Percentiles rank a stretch among this genome's conserved stretches.
Evolutionary conservation across 306 rosid genomes (phyloP).

Genomic region (Casuarina cunninghamiana): DNA sequence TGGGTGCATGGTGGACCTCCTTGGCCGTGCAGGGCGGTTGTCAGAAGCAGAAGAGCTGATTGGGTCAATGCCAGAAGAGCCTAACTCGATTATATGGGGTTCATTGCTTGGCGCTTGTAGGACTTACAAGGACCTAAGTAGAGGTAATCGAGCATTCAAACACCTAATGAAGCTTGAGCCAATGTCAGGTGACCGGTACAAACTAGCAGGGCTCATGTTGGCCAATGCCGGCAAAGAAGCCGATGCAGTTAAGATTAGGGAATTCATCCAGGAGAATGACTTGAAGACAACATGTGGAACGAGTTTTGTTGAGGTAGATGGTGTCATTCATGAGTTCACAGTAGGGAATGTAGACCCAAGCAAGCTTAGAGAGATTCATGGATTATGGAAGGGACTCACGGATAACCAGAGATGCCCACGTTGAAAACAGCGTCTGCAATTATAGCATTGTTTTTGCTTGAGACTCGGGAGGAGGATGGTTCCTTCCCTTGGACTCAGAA

Average conservation of each 20-base stretch:
- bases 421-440: background rate
- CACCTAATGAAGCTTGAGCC: constrained; percentile 40
- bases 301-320: constrained; percentile 44
- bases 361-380: constrained; percentile 27
- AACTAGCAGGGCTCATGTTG: constrained; percentile 49
- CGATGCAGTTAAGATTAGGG: constrained; percentile 24
- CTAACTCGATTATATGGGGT: constrained; percentile 50
- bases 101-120: constrained; percentile 44
- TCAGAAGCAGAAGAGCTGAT: constrained; percentile 43
- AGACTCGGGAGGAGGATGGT: background rate
- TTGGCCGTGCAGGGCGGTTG: constrained; percentile 46
- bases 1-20: constrained; percentile 61
- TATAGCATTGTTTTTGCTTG: background rate
- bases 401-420: constrained; percentile 4
- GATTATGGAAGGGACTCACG: constrained; percentile 25
- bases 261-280: constrained; percentile 32
- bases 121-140: constrained; percentile 31
- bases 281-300: constrained; percentile 40
- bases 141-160: constrained; percentile 44
- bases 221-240: constrained; percentile 34
- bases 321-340: constrained; percentile 35
- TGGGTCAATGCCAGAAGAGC: constrained; percentile 29
- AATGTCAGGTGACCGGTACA: constrained; percentile 46
- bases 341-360: constrained; percentile 33
- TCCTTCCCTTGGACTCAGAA: background rate